These are phyloP conservation scores for Olyra latifolia DNA, from an alignment of 176 grass and related monocot genomes.

Conservation along the genomic window DNA sequence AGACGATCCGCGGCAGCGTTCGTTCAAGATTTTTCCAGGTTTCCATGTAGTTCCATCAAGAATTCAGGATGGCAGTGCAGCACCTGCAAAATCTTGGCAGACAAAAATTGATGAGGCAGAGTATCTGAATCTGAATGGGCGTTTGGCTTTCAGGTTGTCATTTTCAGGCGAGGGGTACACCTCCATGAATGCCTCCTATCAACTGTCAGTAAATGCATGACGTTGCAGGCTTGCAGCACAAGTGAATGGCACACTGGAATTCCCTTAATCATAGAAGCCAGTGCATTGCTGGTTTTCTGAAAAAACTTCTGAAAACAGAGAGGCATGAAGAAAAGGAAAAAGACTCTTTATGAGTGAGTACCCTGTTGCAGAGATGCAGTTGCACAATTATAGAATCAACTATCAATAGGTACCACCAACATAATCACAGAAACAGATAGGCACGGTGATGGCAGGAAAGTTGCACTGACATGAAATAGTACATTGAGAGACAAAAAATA, in stretches of 20 bases:
- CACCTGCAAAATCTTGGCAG: background rate
- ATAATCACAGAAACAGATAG: background rate
- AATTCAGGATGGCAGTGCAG: background rate
- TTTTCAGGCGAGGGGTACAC: slow-evolving; percentile 1
- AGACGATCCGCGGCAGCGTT: background rate
- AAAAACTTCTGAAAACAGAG: background rate
- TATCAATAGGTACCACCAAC: background rate
- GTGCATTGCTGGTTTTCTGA: background rate
- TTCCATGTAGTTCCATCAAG: background rate
- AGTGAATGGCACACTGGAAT: background rate
- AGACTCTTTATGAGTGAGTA: background rate
- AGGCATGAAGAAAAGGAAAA: background rate
- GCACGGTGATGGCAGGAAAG: background rate
- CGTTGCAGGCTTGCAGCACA: slow-evolving; percentile 1
- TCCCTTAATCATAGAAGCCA: background rate
- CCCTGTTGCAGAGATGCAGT: background rate
- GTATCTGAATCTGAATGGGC: background rate
- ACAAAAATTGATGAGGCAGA: background rate
- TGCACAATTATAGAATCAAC: background rate
- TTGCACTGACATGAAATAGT: background rate
- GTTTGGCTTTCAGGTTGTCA: slow-evolving; percentile 21
- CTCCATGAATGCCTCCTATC: background rate
- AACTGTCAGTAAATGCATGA: slow-evolving; percentile 13
- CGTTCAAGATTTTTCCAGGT: background rate
- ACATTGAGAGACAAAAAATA: background rate